Evolutionary conservation across 352 stramenopile genomes (phyloP), one percentile per base, ranked within the genome.

Genomic region (Phytophthora idaei): DNA sequence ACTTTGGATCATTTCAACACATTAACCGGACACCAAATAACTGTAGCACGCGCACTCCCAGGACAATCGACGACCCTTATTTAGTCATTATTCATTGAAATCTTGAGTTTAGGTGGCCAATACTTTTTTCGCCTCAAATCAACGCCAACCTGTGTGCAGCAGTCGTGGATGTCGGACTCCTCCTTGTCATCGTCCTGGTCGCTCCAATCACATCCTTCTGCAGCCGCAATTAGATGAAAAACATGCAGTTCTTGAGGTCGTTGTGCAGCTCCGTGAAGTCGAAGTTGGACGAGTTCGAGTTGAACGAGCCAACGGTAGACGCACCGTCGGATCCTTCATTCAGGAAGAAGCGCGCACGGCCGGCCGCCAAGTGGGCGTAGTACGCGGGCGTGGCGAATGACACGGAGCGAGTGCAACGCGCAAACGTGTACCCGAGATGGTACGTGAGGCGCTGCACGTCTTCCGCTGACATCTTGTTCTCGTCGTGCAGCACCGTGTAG

Each of bases 371-470:
- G 56, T 95, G 88, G 29, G 90, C 83, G 62, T 97, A 95, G 67
- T 96, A 97, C n/a, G 84, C 88, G 5, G 90, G 79, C 12, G 90
- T 87, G 2, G 91, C 87, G 48, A 96, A 87, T 37, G 87, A 96
- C 48, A 97, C 88, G 10, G 85, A 94, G 12, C 90, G 84, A 57
- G 88, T 94, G 73, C 88, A 96, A 27, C 88, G 81, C 14, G 83
- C 86, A 64, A 93, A 96, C 64, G 87, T 95, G 76, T 95, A 92
- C 51, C 85, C 92, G 15, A 96, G 72, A 45, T 80, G 73, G 52
- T 90, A 92, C 53, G 85, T 90, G 15, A 94, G 66, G 21, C 58
- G 74, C 60, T 94, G 85, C 27, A 94, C 57, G 44, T 92, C 83
- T 48, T 90, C 83, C 0, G 83, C 77, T 2, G 78, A 76, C 59